Percentiles rank a stretch among this genome's conserved stretches.
phyloP scores from a whole-genome alignment of 2,329 filamentous ascomycete species.

The Fusarium sp. region DNA sequence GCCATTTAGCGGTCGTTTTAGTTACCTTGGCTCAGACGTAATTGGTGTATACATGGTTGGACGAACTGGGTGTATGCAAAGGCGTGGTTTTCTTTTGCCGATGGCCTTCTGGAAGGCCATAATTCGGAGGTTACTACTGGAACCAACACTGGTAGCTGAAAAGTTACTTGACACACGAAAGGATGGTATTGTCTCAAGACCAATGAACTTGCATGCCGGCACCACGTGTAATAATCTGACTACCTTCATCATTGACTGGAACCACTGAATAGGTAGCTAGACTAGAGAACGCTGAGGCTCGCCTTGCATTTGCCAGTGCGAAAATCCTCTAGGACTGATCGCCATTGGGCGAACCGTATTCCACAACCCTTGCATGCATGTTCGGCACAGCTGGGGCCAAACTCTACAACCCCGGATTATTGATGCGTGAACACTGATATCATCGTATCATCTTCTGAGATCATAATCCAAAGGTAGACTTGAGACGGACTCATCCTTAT shows the following conservation, averaged over 20 bases:
- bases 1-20: background rate
- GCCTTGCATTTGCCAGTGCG: background rate
- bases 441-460: conserved; percentile 23
- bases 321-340: background rate
- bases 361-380: conserved; percentile 8
- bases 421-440: conserved; percentile 24
- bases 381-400: background rate
- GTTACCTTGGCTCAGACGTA: background rate
- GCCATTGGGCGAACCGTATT: conserved; percentile 24
- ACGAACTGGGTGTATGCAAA: background rate
- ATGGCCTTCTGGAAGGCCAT: background rate
- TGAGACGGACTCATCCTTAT: background rate
- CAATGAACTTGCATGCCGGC: background rate
- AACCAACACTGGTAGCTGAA: background rate
- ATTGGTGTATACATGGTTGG: background rate
- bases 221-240: background rate
- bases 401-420: conserved; percentile 12
- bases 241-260: background rate
- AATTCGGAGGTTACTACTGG: background rate
- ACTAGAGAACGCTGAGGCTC: background rate
- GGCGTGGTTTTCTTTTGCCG: background rate
- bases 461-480: conserved; percentile 19
- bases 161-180: background rate
- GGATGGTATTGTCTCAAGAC: background rate
- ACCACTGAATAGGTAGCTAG: background rate